These are phyloP conservation scores for Cercis canadensis DNA, from an alignment of 306 rosid species.

Conservation along the genomic window DNA sequence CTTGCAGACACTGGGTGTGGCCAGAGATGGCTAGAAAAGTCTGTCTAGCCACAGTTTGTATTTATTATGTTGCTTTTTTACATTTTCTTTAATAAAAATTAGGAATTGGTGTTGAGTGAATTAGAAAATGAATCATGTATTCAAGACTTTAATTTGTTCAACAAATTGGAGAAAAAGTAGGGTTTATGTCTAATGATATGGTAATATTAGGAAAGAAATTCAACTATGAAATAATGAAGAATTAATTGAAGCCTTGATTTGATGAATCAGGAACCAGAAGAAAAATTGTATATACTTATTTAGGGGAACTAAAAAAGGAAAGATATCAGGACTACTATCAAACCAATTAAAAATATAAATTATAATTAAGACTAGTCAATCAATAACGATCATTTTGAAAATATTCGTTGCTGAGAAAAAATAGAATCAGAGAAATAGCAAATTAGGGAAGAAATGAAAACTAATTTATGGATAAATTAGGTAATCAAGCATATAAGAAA, in stretches of 20 bases:
- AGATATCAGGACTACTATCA: background rate
- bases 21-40: too few species aligned
- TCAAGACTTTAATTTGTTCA: background rate
- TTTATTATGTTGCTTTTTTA: too few species aligned
- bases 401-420: background rate
- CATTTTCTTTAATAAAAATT: background rate
- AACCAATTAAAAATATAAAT: background rate
- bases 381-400: background rate
- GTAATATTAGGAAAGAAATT: background rate
- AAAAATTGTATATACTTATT: background rate
- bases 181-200: background rate
- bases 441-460: background rate
- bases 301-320: background rate
- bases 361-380: conserved; percentile 2
- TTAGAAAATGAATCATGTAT: background rate
- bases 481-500: too few species aligned
- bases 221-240: background rate
- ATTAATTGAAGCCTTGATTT: background rate
- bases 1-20: too few species aligned
- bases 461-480: too few species aligned
- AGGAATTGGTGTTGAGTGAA: background rate
- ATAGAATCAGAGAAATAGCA: conserved; percentile 1
- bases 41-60: too few species aligned
- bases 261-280: background rate
- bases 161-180: background rate